Evolutionary conservation across 2,329 filamentous ascomycete species (phyloP), one percentile per base, ranked within the genome.

Genomic region (Cladorrhinum sp.): DNA sequence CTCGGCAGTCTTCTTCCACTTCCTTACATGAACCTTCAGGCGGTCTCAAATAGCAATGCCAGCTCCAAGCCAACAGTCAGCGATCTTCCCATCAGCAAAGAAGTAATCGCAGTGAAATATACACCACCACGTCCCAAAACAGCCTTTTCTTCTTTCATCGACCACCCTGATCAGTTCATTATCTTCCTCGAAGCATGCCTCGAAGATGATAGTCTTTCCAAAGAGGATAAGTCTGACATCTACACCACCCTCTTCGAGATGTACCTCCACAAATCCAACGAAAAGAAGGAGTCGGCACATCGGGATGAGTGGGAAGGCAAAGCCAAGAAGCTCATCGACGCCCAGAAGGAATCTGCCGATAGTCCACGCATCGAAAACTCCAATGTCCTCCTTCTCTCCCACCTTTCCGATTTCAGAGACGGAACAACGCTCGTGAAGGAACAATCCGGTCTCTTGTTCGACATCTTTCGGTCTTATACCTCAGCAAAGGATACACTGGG

Each of bases 161-260:
- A 97, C 69, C 93, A 97, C 71, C 85, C 95, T 0, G 85, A 93
- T 60, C 88, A 97, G 70, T 98, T 99, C 68, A 93, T 98, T 64
- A 79, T 86, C 16, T 99, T 99, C 71, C 80, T 99, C 0, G 93
- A 99, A 75, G 92, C 92, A 4, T 93, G 93, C 62, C 83, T 96
- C 4, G 79, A 87, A 54, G 88, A 92, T 60, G 80, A 86, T 20
- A 82, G 84, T 22, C 75, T 96, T n/a, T 86, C 85, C 20, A 81
- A 90, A 36, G 82, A 86, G 8, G 90, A 97, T 71, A 90, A 87
- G 64, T 84, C 88, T 1, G 96, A 99, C 73, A 81, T 99, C 16
- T 95, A 95, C 70, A 98, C 93, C 0, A 97, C 96, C 0, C 75
- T 99, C 13, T 98, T 99, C 71, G 96, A 99, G 74, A 98, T 99